Base-by-base conservation (phyloP, 2,329 filamentous ascomycete genomes). In the Zymoseptoria passerinii region DNA sequence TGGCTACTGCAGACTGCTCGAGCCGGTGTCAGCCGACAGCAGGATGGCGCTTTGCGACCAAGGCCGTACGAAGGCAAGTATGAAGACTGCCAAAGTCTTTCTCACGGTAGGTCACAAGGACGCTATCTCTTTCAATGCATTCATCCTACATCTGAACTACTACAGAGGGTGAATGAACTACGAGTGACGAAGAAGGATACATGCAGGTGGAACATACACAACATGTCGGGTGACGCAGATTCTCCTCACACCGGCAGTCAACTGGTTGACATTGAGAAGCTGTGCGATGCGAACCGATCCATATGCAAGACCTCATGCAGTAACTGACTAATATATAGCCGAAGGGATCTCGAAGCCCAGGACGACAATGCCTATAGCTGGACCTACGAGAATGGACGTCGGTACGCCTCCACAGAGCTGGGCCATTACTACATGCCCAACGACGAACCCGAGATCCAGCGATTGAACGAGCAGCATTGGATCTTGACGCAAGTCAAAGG, bases 361-460 rank as follows among this genome's bases (percentile, higher is more conserved):
- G 28, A 29, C 4, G 50, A 53, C 8, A 54, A 19, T 53, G 29
- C 56, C 5, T 66, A 66, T 50, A 40, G 55, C 23, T 63, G 58
- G 61, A 65, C 53, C 16, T 63, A 59, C 53, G 49, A 58, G 19
- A 62, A 66, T 28, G 63, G 63, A 51, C 64, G 64, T 19, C 63
- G 64, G 48, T 66, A 66, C 56, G 64, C 64, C 10, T 66, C 64
- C 9, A 59, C 56, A 50, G 59, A 63, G 27, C 54, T 66, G 16
- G 64, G 64, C 5, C 58, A 65, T 48, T 66, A 66, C 55, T 66
- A 63, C 58, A 66, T 66, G 63, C 65, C 65, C 16, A 65, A 64
- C 50, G 65, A 66, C 27, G 59, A 62, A 44, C 63, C 65, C 18
- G 65, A 66, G 35, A 65, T 66, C 50, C 65, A 65, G 23, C 58